Percentiles rank a stretch among this genome's conserved stretches.
These are phyloP conservation scores for Phytophthora capsici DNA, from an alignment of 352 stramenopile genomes.

Conservation along the genomic window DNA sequence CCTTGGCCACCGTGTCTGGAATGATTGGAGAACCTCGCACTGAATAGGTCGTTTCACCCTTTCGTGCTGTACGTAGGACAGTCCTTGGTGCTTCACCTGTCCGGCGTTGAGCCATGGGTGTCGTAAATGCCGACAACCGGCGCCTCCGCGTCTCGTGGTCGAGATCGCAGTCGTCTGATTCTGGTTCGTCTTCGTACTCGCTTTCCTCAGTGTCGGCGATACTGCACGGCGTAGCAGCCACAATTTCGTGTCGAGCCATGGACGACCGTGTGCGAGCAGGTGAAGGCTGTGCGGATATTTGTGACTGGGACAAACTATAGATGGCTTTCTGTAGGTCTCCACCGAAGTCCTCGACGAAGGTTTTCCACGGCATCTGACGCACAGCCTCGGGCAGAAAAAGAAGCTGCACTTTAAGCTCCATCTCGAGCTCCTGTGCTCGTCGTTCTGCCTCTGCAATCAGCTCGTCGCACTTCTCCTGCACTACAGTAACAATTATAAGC, in stretches of 20 bases:
- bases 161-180: not conserved
- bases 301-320: conserved; percentile 57
- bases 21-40: conserved; percentile 73
- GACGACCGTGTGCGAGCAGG: conserved; percentile 17
- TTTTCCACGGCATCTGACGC: conserved; percentile 81
- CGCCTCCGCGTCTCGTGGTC: conserved; percentile 15
- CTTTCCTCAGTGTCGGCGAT: conserved; percentile 25
- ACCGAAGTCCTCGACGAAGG: conserved; percentile 80
- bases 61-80: conserved; percentile 67
- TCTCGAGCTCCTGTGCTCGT: conserved; percentile 66
- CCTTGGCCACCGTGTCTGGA: conserved; percentile 59
- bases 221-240: conserved; percentile 51
- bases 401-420: conserved; percentile 84
- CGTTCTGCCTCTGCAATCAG: conserved; percentile 58
- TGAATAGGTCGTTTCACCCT: conserved; percentile 80
- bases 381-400: conserved; percentile 75
- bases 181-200: conserved; percentile 15
- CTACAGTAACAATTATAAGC: conserved; percentile 31
- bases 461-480: conserved; percentile 71
- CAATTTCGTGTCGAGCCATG: conserved; percentile 38
- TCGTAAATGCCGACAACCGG: conserved; percentile 48
- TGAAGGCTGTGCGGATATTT: conserved; percentile 17
- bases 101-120: conserved; percentile 40
- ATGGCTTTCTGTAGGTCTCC: conserved; percentile 78
- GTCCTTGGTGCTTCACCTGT: conserved; percentile 32